phyloP scores from a whole-genome alignment of 1,284 basidiomycete species.

The Leccinum angustisporum region DNA sequence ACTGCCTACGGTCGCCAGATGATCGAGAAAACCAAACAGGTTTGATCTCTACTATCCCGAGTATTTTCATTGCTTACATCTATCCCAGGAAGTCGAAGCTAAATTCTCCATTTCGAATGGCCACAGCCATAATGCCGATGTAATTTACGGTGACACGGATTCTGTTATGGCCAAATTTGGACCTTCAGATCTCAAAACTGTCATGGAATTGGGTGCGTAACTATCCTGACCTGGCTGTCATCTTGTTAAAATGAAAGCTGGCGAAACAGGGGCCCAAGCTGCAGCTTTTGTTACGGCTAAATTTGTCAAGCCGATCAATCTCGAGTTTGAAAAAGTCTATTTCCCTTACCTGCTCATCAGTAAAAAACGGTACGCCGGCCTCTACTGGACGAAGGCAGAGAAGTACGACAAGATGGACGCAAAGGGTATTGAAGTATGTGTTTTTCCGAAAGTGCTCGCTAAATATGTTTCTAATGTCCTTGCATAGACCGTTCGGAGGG shows the following conservation, averaged over 20 bases:
- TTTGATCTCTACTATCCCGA: constrained; percentile 30
- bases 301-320: constrained; percentile 93
- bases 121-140: constrained; percentile 80
- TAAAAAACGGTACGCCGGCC: constrained; percentile 95
- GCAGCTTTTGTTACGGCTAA: constrained; percentile 90
- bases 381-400: constrained; percentile 93
- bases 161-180: constrained; percentile 98
- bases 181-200: constrained; percentile 76
- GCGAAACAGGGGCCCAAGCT: constrained; percentile 78
- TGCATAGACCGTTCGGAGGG: constrained; percentile 88
- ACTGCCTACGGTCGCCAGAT: constrained; percentile 96
- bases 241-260: neutral
- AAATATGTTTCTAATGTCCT: neutral
- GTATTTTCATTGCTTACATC: neutral
- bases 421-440: constrained; percentile 90
- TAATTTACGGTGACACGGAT: constrained; percentile 97
- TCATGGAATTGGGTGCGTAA: constrained; percentile 82
- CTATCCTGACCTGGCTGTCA: neutral
- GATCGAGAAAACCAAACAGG: constrained; percentile 94
- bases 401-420: constrained; percentile 99
- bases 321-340: constrained; percentile 98
- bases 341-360: constrained; percentile 95
- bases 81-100: constrained; percentile 76
- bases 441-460: neutral
- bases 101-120: constrained; percentile 87